phyloP scores from a whole-genome alignment of 75 land plant genomes.

The Ceratopteris richardii region DNA sequence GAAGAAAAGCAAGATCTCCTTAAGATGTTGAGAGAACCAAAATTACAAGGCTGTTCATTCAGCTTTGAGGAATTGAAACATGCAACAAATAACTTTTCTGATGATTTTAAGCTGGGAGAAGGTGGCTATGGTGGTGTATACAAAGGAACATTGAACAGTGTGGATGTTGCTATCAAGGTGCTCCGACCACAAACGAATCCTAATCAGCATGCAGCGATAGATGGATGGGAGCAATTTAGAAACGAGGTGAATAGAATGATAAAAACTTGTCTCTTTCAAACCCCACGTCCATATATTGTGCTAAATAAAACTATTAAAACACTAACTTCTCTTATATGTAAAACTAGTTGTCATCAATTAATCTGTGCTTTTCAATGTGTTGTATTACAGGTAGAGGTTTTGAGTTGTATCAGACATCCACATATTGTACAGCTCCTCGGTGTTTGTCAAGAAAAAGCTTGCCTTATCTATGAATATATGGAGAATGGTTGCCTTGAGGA shows the following conservation, averaged over 20 bases:
- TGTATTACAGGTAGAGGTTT: constrained; percentile 39
- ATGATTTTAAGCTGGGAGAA: constrained; percentile 8
- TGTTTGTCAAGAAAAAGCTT: constrained; percentile 10
- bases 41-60: background rate
- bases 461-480: constrained; percentile 31
- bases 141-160: constrained; percentile 7
- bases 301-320: too few species aligned
- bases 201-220: constrained; percentile 5
- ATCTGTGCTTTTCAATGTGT: too few species aligned
- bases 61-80: constrained; percentile 3
- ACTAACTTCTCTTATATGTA: background rate
- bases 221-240: constrained; percentile 7
- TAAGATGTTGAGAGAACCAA: too few species aligned
- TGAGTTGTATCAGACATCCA: constrained; percentile 23
- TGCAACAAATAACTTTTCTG: constrained; percentile 5
- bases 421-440: constrained; percentile 16
- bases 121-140: constrained; percentile 19
- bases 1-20: too few species aligned
- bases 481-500: constrained; percentile 28
- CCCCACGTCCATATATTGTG: too few species aligned
- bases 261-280: too few species aligned
- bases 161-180: constrained; percentile 14
- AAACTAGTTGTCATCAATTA: too few species aligned
- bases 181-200: too few species aligned
- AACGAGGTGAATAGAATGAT: constrained; percentile 4